A percentile compares a stretch with the other conserved stretches of the same genome.
phyloP scores from a whole-genome alignment of 768 basidiomycete genomes.

The Lactarius akahatsu region DNA sequence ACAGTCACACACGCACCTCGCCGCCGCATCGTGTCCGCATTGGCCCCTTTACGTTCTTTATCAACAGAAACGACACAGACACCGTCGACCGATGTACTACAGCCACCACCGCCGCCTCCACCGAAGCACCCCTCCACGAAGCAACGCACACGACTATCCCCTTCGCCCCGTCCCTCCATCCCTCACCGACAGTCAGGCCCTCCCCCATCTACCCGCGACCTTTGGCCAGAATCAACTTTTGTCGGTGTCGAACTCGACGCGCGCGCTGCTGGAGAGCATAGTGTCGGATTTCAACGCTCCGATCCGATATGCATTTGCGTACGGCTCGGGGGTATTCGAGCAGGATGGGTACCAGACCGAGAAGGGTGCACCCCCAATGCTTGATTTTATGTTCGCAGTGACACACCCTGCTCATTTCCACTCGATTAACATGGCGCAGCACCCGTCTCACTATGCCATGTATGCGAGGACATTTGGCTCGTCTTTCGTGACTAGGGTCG shows the following conservation, averaged over 20 bases:
- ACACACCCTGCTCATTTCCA: constrained; percentile 93
- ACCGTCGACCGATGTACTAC: constrained; percentile 9
- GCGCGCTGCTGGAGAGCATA: constrained; percentile 76
- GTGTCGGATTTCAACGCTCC: constrained; percentile 83
- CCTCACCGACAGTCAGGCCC: constrained; percentile 34
- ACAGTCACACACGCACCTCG: constrained; percentile 12
- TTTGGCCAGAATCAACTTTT: constrained; percentile 84
- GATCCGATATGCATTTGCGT: constrained; percentile 95
- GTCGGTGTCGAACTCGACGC: constrained; percentile 73
- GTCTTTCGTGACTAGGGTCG: constrained; percentile 73
- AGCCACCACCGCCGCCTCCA: constrained; percentile 35
- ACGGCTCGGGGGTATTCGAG: constrained; percentile 93
- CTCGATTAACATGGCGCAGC: constrained; percentile 90
- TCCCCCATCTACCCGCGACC: constrained; percentile 60
- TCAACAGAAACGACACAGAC: constrained; percentile 22
- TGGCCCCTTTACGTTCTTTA: constrained; percentile 22
- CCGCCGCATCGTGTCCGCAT: constrained; percentile 12
- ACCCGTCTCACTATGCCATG: constrained; percentile 88
- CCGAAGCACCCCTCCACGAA: constrained; percentile 35
- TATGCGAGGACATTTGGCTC: constrained; percentile 85
- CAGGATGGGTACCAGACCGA: constrained; percentile 71
- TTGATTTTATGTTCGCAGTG: constrained; percentile 97
- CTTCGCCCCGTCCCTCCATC: constrained; percentile 42
- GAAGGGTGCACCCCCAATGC: constrained; percentile 60
- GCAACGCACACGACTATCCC: constrained; percentile 41